phyloP scores from a whole-genome alignment of 345 rosid species.

The Mallotus nudiflorus region DNA sequence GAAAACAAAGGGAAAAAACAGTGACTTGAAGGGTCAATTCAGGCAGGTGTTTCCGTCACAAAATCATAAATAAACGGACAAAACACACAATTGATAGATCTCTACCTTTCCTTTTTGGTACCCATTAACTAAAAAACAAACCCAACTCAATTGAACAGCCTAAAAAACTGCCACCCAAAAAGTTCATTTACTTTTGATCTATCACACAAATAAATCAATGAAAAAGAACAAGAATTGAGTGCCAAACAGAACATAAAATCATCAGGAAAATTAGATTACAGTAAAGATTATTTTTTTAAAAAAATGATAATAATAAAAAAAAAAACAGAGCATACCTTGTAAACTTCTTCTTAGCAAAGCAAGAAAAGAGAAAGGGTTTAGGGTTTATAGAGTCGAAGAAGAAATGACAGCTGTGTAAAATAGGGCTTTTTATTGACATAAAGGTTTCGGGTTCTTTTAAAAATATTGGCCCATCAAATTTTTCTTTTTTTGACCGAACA shows the following conservation, averaged over 20 bases:
- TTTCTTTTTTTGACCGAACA: too few species aligned
- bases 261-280: too few species aligned
- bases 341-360: not conserved
- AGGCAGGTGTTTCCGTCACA: not conserved
- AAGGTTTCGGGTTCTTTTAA: not conserved
- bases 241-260: not conserved
- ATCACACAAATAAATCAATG: too few species aligned
- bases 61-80: not conserved
- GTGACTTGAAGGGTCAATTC: too few species aligned
- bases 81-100: not conserved
- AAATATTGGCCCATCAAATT: not conserved
- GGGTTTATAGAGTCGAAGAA: conserved; percentile 14
- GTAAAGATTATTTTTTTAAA: too few species aligned
- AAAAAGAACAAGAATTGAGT: not conserved
- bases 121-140: not conserved
- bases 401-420: not conserved
- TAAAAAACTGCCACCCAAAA: not conserved
- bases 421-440: not conserved
- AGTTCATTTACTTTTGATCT: too few species aligned
- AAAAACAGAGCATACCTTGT: not conserved
- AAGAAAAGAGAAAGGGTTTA: conserved; percentile 6
- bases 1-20: not conserved
- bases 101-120: too few species aligned
- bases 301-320: not conserved
- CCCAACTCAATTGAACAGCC: not conserved